These are phyloP conservation scores for Ogataea neopini DNA, from an alignment of 805 yeast genomes.

Conservation along the genomic window DNA sequence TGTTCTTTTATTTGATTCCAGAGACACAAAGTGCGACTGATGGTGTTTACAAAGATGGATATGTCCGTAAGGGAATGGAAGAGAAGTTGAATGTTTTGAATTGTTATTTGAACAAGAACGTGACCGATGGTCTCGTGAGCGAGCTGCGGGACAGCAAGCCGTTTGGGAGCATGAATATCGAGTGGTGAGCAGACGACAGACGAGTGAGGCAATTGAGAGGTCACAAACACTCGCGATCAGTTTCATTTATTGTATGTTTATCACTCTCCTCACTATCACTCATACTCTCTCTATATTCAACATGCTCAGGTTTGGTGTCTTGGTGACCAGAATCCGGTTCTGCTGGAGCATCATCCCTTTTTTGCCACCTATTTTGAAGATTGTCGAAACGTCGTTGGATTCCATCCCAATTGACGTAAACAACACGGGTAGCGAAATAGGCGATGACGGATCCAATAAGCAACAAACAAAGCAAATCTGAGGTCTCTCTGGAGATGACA, in stretches of 20 bases:
- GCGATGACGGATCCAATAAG: constrained; percentile 6
- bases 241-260: not conserved
- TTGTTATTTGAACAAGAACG: constrained; percentile 45
- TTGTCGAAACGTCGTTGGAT: not conserved
- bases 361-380: not conserved
- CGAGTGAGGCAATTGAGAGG: too few species aligned
- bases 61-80: constrained; percentile 39
- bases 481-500: constrained; percentile 3
- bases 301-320: not conserved
- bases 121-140: constrained; percentile 47
- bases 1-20: constrained; percentile 67
- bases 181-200: constrained; percentile 39
- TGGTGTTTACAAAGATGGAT: constrained; percentile 22
- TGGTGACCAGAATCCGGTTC: not conserved
- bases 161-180: constrained; percentile 48
- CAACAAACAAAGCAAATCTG: constrained; percentile 1
- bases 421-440: constrained; percentile 3
- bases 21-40: constrained; percentile 39
- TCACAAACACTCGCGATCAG: too few species aligned
- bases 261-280: not conserved
- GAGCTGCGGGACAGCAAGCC: constrained; percentile 49
- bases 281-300: not conserved
- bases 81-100: constrained; percentile 47
- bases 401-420: constrained; percentile 9
- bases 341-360: not conserved